Conservation (phyloP, 2,329 filamentous ascomycete species). For the Bipolaris zeicola region DNA sequence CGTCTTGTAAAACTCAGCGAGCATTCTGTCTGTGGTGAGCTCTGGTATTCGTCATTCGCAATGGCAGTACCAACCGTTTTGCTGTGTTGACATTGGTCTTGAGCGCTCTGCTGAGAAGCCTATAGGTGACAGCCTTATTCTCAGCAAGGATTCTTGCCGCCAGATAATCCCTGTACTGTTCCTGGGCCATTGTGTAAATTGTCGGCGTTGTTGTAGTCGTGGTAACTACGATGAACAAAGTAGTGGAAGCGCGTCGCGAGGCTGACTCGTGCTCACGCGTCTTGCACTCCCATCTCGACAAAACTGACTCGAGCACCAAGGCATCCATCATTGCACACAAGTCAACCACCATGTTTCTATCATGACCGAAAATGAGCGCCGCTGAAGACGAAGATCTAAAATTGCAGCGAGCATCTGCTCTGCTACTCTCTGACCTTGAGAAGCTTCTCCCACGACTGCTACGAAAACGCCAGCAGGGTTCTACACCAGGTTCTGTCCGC, state of each 20-base stretch:
- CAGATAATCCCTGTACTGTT: constrained; percentile 71
- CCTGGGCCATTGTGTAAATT: constrained; percentile 54
- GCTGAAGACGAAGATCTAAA: constrained; percentile 55
- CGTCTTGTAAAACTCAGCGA: constrained; percentile 80
- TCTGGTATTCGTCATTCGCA: not conserved
- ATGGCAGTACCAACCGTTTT: constrained; percentile 70
- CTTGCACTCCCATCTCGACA: constrained; percentile 14
- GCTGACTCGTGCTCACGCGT: constrained; percentile 39
- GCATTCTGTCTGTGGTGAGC: constrained; percentile 65
- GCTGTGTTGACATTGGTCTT: constrained; percentile 85
- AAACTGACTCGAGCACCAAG: constrained; percentile 35
- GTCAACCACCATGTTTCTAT: constrained; percentile 4
- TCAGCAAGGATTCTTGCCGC: constrained; percentile 78
- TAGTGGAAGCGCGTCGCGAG: constrained; percentile 28
- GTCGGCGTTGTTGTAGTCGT: constrained; percentile 3
- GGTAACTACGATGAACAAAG: constrained; percentile 2
- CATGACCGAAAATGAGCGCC: constrained; percentile 36
- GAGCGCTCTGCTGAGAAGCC: constrained; percentile 78
- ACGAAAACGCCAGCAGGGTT: constrained; percentile 39
- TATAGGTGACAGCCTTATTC: constrained; percentile 80
- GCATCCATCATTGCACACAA: constrained; percentile 6
- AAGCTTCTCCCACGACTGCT: constrained; percentile 45
- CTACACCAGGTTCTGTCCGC: constrained; percentile 38
- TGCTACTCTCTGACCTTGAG: constrained; percentile 38
- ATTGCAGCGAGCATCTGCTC: constrained; percentile 51